Base-by-base conservation (phyloP, 2,329 filamentous ascomycete species). In the Huntiella moniliformis region DNA sequence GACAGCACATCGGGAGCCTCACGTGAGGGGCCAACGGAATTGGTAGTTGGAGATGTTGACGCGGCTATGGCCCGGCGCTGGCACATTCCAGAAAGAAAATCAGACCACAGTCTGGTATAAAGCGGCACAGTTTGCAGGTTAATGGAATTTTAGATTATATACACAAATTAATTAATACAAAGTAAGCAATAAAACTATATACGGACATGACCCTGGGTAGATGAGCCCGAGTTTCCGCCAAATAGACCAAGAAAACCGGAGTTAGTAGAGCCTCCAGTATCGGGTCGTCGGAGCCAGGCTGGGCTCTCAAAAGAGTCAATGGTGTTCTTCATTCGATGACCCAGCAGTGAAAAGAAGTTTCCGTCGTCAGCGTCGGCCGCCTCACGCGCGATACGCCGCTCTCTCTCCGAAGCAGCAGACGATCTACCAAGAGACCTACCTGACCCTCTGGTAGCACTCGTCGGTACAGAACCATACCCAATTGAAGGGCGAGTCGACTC, bases 271-370 rank as follows among this genome's bases (percentile, higher is more conserved):
- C 22, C 22, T 28, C 10, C 22, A 28, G 7, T 28, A 2, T 28
- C 22, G 22, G 22, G 22, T 28, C 22, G 22, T 28, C 22, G 1
- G 22, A 28, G 22, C 86, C 87, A 96, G 52, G 77, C 77, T 0
- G 91, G 88, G 28, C 79, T 71, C 44, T 86, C 80, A 2, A 85
- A 71, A 0, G 77, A 81, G 51, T 96, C 88, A 44, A 96, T 75
- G 0, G 91, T 96, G 56, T 98, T 98, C 61, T 79, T 82, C 54
- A 98, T 78, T 33, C 88, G 72, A 57, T 92, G 82, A 0, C 82
- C 77, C 51, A 96, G 76, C 32, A 80, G 79, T 53, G 82, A 73
- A 56, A 96, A 86, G 60, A 94, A 84, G 52, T 79, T 84, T 46
- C 85, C 82, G 11, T 86, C 77, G 31, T 82, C 79, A 1, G 73